Evolutionary conservation across 2,329 filamentous ascomycete genomes (phyloP), one percentile per base, ranked within the genome.

Genomic region (Tothia fuscella): DNA sequence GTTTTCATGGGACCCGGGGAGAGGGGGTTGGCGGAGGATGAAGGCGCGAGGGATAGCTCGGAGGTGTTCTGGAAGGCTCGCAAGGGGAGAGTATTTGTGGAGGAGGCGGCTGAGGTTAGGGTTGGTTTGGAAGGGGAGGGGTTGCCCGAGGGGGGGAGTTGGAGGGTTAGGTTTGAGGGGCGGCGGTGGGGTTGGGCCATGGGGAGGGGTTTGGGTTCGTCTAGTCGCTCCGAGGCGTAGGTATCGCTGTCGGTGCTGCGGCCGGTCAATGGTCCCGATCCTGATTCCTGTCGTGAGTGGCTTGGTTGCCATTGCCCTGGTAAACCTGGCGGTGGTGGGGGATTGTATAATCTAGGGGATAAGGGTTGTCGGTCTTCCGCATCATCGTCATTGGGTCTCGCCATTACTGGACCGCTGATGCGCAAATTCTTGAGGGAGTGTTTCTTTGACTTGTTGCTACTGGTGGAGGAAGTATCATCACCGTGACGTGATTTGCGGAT

Each of bases 331-430:
- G 1, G 57, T 3, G 48, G 47, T 6, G 51, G 51, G 4, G 72
- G 70, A 3, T 68, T 67, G 5, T 64, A 64, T n/a, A 74, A 73
- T 2, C 72, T 64, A 6, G 74, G 74, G 2, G 72, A 74, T 3
- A 78, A 60, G 2, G 74, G 70, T n/a, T 63, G 67, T 25, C 64
- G 61, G 47, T 70, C 65, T n/a, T 61, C 65, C 17, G 67, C 65
- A 12, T 64, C 57, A 46, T 69, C 68, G 36, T 67, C 60, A 30
- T 56, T 56, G n/a, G n/a, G n/a, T n/a, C n/a, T n/a, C n/a, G n/a
- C n/a, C 31, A 60, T 53, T 3, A 60, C 56, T 20, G 58, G 57
- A 0, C 62, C 73, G 6, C 70, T 65, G 49, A 79, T 78, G 45
- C 69, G 66, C 28, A 77, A 60, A 45, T 72, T 72, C 40, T 70